Percentiles rank a stretch among this genome's conserved stretches.
These are phyloP conservation scores for Boletus vinaceobasis DNA, from an alignment of 768 basidiomycete species.

Conservation along the genomic window DNA sequence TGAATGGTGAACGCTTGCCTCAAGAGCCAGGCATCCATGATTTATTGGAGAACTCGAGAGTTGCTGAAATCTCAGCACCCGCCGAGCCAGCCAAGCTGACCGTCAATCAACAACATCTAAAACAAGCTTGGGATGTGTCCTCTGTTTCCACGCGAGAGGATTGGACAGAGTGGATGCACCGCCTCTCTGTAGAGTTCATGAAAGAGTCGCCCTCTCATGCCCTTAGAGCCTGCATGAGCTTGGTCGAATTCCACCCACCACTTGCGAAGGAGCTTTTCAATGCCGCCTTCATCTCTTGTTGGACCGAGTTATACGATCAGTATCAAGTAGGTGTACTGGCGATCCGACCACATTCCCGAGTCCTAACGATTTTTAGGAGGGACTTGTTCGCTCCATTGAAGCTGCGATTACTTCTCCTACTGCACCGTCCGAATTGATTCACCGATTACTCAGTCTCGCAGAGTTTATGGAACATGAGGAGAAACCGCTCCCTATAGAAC, in stretches of 20 bases:
- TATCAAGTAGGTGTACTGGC: conserved; percentile 66
- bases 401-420: conserved; percentile 72
- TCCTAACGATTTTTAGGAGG: conserved; percentile 58
- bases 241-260: conserved; percentile 88
- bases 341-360: background rate
- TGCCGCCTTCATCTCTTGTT: conserved; percentile 96
- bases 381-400: conserved; percentile 88
- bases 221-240: conserved; percentile 91
- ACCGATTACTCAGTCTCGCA: conserved; percentile 86
- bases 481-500: conserved; percentile 89
- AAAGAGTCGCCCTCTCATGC: conserved; percentile 98
- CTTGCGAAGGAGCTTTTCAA: conserved; percentile 95
- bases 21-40: conserved; percentile 79
- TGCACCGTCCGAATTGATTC: conserved; percentile 85
- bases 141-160: conserved; percentile 75
- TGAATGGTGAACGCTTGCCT: conserved; percentile 89
- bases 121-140: conserved; percentile 93
- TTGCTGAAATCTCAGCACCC: conserved; percentile 74
- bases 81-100: conserved; percentile 85
- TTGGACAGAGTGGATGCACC: conserved; percentile 95
- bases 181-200: conserved; percentile 92
- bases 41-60: conserved; percentile 59
- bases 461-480: conserved; percentile 99
- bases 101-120: conserved; percentile 96
- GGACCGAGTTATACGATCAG: conserved; percentile 92